phyloP scores from a whole-genome alignment of 257 asterid species.

The Verbena officinalis region DNA sequence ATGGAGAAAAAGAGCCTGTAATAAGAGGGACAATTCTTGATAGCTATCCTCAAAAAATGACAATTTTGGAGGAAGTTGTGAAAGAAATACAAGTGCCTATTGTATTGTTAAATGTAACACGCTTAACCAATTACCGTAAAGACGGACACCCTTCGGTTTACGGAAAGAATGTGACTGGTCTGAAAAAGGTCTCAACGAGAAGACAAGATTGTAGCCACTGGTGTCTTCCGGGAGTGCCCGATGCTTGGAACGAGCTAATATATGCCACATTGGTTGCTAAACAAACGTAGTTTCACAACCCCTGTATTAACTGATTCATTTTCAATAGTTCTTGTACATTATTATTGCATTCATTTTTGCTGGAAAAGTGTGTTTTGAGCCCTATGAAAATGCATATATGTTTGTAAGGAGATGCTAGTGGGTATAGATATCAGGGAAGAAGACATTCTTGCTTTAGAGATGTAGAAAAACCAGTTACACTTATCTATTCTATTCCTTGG shows the following conservation, averaged over 20 bases:
- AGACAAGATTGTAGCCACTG: conserved; percentile 98
- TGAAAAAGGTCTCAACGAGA: conserved; percentile 61
- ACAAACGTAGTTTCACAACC: conserved; percentile 17
- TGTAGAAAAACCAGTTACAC: background rate
- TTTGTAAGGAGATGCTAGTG: background rate
- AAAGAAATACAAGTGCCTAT: conserved; percentile 58
- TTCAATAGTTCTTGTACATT: too few relatives aligned
- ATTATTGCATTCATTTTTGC: too few relatives aligned
- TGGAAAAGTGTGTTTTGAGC: too few relatives aligned
- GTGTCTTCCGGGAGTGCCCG: conserved; percentile 99
- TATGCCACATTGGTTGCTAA: conserved; percentile 62
- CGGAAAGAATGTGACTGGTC: conserved; percentile 59
- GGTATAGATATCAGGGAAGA: background rate
- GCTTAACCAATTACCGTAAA: conserved; percentile 80
- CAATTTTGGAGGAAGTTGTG: conserved; percentile 65
- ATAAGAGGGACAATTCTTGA: conserved; percentile 62
- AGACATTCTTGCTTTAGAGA: background rate
- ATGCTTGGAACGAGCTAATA: conserved; percentile 95
- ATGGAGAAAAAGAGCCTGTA: conserved; percentile 79
- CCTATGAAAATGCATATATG: too few relatives aligned
- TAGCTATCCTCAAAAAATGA: conserved; percentile 87
- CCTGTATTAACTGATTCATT: too few relatives aligned
- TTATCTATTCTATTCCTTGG: too few relatives aligned
- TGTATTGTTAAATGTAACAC: conserved; percentile 71
- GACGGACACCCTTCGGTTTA: conserved; percentile 95